phyloP scores from a whole-genome alignment of 1,139 yeast genomes.

The Magnusiomyces suaveolens region DNA sequence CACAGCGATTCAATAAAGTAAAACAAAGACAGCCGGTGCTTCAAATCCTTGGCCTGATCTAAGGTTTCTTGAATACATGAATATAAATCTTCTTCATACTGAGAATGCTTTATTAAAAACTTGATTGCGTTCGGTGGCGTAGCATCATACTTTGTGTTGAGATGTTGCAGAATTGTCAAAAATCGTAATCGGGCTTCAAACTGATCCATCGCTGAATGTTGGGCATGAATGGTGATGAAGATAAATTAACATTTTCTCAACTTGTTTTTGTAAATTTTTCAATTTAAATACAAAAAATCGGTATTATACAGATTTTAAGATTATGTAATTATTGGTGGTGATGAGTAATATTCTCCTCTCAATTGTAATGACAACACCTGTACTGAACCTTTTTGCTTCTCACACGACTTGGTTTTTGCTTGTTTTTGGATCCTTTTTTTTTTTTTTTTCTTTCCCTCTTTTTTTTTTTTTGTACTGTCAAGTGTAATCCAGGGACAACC shows the following conservation, averaged over 20 bases:
- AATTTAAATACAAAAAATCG: neutral
- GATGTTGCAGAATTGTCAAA: conserved; percentile 46
- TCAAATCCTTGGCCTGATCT: conserved; percentile 21
- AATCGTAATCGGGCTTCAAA: conserved; percentile 70
- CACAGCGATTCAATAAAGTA: conserved; percentile 10
- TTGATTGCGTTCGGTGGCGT: conserved; percentile 47
- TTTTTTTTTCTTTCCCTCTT: neutral
- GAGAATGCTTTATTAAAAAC: conserved; percentile 49
- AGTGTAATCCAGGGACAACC: neutral
- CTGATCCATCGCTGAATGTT: conserved; percentile 55
- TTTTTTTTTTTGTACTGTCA: too few species aligned
- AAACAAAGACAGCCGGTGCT: conserved; percentile 3
- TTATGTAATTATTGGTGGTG: neutral
- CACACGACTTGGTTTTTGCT: neutral
- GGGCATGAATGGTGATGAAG: neutral
- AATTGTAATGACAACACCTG: neutral
- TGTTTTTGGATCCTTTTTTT: too few species aligned
- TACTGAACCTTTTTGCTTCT: neutral
- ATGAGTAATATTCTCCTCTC: neutral
- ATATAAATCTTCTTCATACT: conserved; percentile 61
- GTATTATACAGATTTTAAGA: neutral
- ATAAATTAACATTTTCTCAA: neutral
- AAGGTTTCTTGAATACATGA: conserved; percentile 62
- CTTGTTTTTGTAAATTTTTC: neutral
- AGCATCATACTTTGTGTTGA: conserved; percentile 51